Evolutionary conservation across 805 yeast species (phyloP).

Genomic region (Spencermartinsiella europaea): DNA sequence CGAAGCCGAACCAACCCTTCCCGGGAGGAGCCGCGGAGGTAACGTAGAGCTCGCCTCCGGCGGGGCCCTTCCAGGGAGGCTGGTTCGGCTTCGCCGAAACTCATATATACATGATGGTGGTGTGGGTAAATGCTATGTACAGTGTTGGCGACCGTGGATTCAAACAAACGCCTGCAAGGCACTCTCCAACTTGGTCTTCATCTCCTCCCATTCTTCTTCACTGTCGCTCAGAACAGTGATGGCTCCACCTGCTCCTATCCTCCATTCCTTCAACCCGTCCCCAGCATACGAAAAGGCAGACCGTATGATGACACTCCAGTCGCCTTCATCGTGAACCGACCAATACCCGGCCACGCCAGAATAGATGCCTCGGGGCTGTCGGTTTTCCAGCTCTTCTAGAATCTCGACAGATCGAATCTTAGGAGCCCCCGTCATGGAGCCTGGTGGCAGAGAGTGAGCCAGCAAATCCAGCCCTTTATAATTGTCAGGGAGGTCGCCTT

Average conservation of each 20-base stretch:
- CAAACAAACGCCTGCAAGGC: slow-evolving; percentile 64
- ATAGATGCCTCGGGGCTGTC: slow-evolving; percentile 68
- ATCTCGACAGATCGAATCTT: slow-evolving; percentile 87
- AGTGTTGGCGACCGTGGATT: too few species aligned
- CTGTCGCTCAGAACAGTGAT: slow-evolving; percentile 79
- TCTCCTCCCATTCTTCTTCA: slow-evolving; percentile 90
- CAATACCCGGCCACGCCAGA: slow-evolving; percentile 96
- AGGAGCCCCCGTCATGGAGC: slow-evolving; percentile 99
- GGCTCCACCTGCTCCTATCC: slow-evolving; percentile 98
- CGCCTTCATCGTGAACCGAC: slow-evolving; percentile 81
- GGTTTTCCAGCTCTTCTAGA: slow-evolving; percentile 52
- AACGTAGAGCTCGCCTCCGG: too few species aligned
- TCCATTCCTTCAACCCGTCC: slow-evolving; percentile 51
- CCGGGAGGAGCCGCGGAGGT: too few species aligned
- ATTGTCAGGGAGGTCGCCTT: slow-evolving; percentile 45
- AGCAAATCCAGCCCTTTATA: slow-evolving; percentile 76
- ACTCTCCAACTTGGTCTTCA: slow-evolving; percentile 73
- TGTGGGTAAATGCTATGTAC: too few species aligned
- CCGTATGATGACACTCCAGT: slow-evolving; percentile 94
- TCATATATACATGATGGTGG: too few species aligned
- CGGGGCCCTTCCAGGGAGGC: too few species aligned
- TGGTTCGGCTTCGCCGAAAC: too few species aligned
- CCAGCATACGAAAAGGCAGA: slow-evolving; percentile 64
- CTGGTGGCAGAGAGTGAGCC: slow-evolving; percentile 83
- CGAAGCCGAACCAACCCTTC: too few species aligned